These are phyloP conservation scores for Trichosporon sp. DNA, from an alignment of 1,284 basidiomycete genomes.

Conservation along the genomic window DNA sequence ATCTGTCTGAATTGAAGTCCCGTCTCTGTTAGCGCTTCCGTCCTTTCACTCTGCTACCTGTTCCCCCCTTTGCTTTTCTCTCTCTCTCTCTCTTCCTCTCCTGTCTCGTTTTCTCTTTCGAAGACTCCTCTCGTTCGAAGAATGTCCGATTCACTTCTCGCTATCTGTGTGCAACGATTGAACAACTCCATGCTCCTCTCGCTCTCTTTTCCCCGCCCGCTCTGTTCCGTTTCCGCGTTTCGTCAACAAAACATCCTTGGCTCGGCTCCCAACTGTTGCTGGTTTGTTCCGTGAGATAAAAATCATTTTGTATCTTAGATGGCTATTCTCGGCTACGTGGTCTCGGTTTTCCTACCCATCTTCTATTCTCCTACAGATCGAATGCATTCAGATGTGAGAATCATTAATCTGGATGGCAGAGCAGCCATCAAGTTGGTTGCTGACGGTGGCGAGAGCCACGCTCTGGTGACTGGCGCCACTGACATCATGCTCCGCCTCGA, in stretches of 20 bases:
- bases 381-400: slow-evolving; percentile 3
- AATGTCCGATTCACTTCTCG: background rate
- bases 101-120: background rate
- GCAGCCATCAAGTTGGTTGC: too few species aligned
- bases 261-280: background rate
- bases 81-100: background rate
- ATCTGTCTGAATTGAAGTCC: slow-evolving; percentile 6
- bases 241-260: background rate
- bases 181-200: background rate
- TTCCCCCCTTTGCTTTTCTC: background rate
- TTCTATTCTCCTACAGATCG: background rate
- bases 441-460: too few species aligned
- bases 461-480: too few species aligned
- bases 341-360: background rate
- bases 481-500: too few species aligned
- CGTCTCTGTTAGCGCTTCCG: background rate
- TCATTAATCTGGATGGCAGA: background rate
- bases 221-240: slow-evolving; percentile 1
- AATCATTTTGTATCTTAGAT: background rate
- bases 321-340: slow-evolving; percentile 4
- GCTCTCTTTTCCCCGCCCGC: background rate
- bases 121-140: background rate
- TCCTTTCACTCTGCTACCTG: background rate
- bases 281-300: slow-evolving; percentile 1
- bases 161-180: slow-evolving; percentile 5